Evolutionary conservation across 2,329 filamentous ascomycete species (phyloP).

Genomic region (Sordariomycetes sp.): DNA sequence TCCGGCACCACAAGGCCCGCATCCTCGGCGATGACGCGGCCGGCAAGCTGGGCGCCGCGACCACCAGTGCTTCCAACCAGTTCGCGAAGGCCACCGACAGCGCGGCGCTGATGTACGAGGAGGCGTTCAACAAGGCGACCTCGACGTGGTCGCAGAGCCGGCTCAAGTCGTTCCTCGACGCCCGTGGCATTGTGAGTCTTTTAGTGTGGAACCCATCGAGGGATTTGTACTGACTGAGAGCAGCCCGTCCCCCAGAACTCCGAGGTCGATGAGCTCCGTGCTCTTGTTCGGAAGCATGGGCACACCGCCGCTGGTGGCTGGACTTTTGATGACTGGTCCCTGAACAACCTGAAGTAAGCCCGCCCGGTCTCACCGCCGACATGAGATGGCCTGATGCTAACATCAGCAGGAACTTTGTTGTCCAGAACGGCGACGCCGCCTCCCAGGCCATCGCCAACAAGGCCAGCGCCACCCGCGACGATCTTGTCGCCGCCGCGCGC

Average conservation of each 20-base stretch:
- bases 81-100: constrained; percentile 67
- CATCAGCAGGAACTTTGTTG: constrained; percentile 37
- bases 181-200: constrained; percentile 46
- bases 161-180: constrained; percentile 68
- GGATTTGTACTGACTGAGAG: constrained; percentile 5
- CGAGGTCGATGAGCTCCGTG: constrained; percentile 63
- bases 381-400: neutral
- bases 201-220: neutral
- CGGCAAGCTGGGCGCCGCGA: constrained; percentile 58
- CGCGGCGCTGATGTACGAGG: constrained; percentile 48
- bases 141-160: constrained; percentile 63
- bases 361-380: neutral
- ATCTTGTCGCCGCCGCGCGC: constrained; percentile 56
- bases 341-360: constrained; percentile 44
- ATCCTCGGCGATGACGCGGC: constrained; percentile 56
- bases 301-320: constrained; percentile 60
- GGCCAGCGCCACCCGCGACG: constrained; percentile 58
- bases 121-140: constrained; percentile 55
- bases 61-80: constrained; percentile 63
- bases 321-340: constrained; percentile 68
- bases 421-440: constrained; percentile 37
- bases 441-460: constrained; percentile 52
- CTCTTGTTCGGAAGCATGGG: constrained; percentile 61
- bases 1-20: constrained; percentile 74
- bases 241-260: constrained; percentile 57